These are phyloP conservation scores for Brassica carinata DNA, from an alignment of 345 rosid genomes.

Conservation along the genomic window DNA sequence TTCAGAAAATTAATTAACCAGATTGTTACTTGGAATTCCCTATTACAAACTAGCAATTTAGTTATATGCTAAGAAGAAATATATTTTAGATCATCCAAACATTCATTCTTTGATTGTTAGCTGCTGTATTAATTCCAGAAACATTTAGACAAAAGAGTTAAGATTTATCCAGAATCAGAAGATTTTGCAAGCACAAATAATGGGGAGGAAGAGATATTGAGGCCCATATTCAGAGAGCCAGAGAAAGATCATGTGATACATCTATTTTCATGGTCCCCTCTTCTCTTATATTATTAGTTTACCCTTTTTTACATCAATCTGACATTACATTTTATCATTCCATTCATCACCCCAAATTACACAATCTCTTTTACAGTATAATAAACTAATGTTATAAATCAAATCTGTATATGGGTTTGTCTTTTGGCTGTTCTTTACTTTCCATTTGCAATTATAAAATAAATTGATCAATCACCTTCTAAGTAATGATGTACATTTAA, in stretches of 20 bases:
- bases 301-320: constrained; percentile 18
- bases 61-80: neutral
- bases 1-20: neutral
- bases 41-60: neutral
- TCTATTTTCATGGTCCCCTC: constrained; percentile 39
- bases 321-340: neutral
- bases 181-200: constrained; percentile 28
- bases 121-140: neutral
- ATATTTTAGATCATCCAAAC: neutral
- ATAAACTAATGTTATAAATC: neutral
- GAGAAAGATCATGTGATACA: constrained; percentile 35
- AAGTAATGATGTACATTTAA: constrained; percentile 6
- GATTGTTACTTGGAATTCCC: neutral
- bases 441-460: constrained; percentile 8
- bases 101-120: neutral
- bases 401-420: constrained; percentile 14
- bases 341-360: constrained; percentile 1
- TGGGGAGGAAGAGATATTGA: constrained; percentile 32
- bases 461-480: neutral
- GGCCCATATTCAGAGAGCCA: constrained; percentile 35
- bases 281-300: constrained; percentile 16
- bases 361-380: neutral
- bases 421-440: constrained; percentile 36
- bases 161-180: constrained; percentile 24
- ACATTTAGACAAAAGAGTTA: constrained; percentile 11